Percentiles rank a stretch among this genome's conserved stretches.
phyloP scores from a whole-genome alignment of 2,329 filamentous ascomycete genomes.

The Rutstroemia sp. region DNA sequence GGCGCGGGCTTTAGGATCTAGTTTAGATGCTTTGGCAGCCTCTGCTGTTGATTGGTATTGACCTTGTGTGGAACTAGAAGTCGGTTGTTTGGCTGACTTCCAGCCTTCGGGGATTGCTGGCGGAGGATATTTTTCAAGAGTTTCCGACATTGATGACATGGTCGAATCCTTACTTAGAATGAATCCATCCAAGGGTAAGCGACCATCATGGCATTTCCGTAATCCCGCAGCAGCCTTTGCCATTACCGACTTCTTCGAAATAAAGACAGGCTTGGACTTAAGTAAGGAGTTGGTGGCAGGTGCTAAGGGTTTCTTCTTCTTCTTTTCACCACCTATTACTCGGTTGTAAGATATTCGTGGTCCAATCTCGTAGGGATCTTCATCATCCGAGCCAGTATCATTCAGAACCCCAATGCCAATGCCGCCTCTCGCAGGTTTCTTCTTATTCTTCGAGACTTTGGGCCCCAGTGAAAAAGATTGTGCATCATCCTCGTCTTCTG shows the following conservation, averaged over 20 bases:
- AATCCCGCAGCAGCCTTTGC: constrained; percentile 38
- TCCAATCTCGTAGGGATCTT: constrained; percentile 88
- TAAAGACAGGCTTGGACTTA: constrained; percentile 64
- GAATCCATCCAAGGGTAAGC: constrained; percentile 74
- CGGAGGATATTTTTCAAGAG: constrained; percentile 47
- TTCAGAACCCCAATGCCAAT: constrained; percentile 88
- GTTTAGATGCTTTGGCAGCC: constrained; percentile 66
- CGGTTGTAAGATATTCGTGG: constrained; percentile 84
- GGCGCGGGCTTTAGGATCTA: constrained; percentile 71
- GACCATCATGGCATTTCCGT: constrained; percentile 75
- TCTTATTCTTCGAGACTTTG: constrained; percentile 38
- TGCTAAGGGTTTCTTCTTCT: constrained; percentile 58
- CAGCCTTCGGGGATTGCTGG: constrained; percentile 67
- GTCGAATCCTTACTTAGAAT: constrained; percentile 52
- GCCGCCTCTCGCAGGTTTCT: constrained; percentile 48
- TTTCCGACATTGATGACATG: constrained; percentile 38
- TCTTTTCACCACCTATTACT: constrained; percentile 73
- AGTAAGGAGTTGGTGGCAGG: constrained; percentile 56
- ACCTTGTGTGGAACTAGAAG: constrained; percentile 26
- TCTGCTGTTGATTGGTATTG: constrained; percentile 63
- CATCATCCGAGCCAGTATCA: constrained; percentile 89
- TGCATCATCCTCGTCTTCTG: constrained; percentile 40
- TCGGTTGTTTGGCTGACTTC: constrained; percentile 52
- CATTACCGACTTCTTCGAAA: constrained; percentile 55
- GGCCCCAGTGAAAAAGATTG: constrained; percentile 16